A percentile compares a stretch with the other conserved stretches of the same genome.
Evolutionary conservation across 805 yeast species (phyloP).

Genomic region (Ogataea nonfermentans): DNA sequence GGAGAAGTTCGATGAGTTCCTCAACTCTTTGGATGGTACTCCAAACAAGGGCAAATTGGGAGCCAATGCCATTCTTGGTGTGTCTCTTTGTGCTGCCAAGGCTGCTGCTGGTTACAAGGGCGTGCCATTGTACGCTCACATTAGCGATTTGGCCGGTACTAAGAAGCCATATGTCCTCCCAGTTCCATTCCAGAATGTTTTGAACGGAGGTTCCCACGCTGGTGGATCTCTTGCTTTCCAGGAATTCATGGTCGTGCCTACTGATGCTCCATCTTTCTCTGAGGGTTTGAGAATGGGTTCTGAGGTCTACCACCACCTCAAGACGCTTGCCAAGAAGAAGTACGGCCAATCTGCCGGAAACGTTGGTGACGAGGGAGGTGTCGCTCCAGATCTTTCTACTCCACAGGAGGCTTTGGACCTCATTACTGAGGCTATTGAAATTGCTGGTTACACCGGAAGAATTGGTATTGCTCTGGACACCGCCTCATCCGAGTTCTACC

Average conservation of each 20-base stretch:
- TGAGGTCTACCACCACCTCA: slow-evolving; percentile 97
- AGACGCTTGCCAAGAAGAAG: slow-evolving; percentile 86
- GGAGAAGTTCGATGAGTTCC: slow-evolving; percentile 81
- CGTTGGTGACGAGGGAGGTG: slow-evolving; percentile 99
- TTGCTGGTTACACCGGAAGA: slow-evolving; percentile 94
- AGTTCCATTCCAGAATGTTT: slow-evolving; percentile 98
- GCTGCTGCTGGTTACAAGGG: slow-evolving; percentile 97
- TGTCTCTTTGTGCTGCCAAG: slow-evolving; percentile 93
- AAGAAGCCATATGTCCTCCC: slow-evolving; percentile 89
- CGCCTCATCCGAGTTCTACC: slow-evolving; percentile 97
- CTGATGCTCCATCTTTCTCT: slow-evolving; percentile 83
- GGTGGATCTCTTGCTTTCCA: slow-evolving; percentile 99
- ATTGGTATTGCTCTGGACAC: slow-evolving; percentile 91
- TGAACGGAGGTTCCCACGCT: slow-evolving; percentile 99
- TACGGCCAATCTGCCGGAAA: slow-evolving; percentile 99
- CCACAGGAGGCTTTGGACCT: slow-evolving; percentile 97
- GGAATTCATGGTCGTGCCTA: slow-evolving; percentile 99
- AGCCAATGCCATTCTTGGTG: slow-evolving; percentile 98
- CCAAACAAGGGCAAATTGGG: slow-evolving; percentile 96
- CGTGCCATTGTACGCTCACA: slow-evolving; percentile 90
- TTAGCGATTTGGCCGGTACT: slow-evolving; percentile 76
- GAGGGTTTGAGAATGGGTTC: slow-evolving; percentile 97
- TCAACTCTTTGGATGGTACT: slow-evolving; percentile 89
- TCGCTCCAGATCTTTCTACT: slow-evolving; percentile 95
- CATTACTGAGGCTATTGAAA: slow-evolving; percentile 82